Conservation (phyloP, 192 early-diverging fungal species). For the Paraglomus occultum region DNA sequence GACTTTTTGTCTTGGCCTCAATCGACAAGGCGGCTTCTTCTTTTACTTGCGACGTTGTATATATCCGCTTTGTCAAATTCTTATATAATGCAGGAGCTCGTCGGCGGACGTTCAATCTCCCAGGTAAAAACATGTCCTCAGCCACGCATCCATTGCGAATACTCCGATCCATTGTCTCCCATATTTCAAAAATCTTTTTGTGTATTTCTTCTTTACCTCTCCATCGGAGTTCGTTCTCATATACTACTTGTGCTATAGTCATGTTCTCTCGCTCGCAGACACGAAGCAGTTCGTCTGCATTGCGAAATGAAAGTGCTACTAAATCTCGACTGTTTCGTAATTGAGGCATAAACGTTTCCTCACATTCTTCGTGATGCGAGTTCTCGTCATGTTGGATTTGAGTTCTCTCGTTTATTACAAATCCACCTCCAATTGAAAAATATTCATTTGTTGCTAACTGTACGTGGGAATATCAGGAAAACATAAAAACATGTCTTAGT, state of each 20-base stretch:
- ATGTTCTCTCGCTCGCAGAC: conserved; percentile 80
- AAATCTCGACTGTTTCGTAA: conserved; percentile 62
- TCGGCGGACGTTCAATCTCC: conserved; percentile 75
- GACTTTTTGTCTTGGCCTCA: conserved; percentile 25
- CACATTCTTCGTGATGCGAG: conserved; percentile 48
- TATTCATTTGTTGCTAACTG: conserved; percentile 85
- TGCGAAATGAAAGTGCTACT: conserved; percentile 81
- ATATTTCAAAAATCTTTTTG: conserved; percentile 71
- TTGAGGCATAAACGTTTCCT: conserved; percentile 41
- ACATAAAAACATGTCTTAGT: neutral
- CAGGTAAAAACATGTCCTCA: conserved; percentile 66
- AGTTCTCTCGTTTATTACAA: conserved; percentile 91
- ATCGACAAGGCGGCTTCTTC: conserved; percentile 30
- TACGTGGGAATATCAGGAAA: neutral
- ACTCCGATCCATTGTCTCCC: conserved; percentile 91
- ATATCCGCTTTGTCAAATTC: conserved; percentile 80
- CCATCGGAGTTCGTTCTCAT: conserved; percentile 93
- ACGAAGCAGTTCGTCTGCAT: conserved; percentile 72
- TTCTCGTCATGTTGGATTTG: conserved; percentile 68
- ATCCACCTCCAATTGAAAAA: conserved; percentile 95
- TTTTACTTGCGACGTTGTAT: conserved; percentile 41
- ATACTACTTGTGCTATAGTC: conserved; percentile 95
- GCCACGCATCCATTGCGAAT: conserved; percentile 75
- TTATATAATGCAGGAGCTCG: conserved; percentile 85
- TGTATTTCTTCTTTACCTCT: conserved; percentile 77